A percentile compares a stretch with the other conserved stretches of the same genome.
Evolutionary conservation across 2,329 filamentous ascomycete species (phyloP).

Genomic region (Corinectria fuckeliana): DNA sequence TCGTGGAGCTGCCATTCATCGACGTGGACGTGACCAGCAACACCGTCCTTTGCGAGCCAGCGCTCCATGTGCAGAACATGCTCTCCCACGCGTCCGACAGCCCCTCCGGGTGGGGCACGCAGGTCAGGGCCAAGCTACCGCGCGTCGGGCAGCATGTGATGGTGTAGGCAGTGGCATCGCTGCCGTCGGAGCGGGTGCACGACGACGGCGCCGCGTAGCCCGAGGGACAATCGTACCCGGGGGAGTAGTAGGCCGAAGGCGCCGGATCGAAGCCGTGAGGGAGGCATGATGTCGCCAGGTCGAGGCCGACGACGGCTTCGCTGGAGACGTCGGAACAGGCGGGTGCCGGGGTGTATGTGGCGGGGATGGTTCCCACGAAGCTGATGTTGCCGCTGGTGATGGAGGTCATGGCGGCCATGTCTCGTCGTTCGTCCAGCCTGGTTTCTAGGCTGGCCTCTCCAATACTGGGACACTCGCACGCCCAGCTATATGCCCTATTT

Average conservation of each 20-base stretch:
- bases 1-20: slow-evolving; percentile 19
- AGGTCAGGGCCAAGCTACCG: slow-evolving; percentile 37
- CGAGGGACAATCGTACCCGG: slow-evolving; percentile 41
- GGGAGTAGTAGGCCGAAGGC: slow-evolving; percentile 41
- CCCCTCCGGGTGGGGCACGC: slow-evolving; percentile 36
- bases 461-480: neutral
- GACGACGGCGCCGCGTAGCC: slow-evolving; percentile 38
- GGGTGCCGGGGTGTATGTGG: slow-evolving; percentile 6
- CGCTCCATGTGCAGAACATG: slow-evolving; percentile 44
- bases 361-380: slow-evolving; percentile 28
- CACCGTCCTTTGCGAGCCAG: slow-evolving; percentile 30
- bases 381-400: neutral
- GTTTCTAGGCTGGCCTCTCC: neutral
- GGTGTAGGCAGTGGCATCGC: slow-evolving; percentile 38
- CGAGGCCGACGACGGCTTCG: slow-evolving; percentile 28
- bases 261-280: slow-evolving; percentile 38
- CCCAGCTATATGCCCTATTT: neutral
- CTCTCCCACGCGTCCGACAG: slow-evolving; percentile 33
- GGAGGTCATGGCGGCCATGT: slow-evolving; percentile 6
- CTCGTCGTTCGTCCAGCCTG: neutral
- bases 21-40: slow-evolving; percentile 37
- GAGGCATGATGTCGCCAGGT: slow-evolving; percentile 38
- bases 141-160: slow-evolving; percentile 45
- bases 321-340: slow-evolving; percentile 25
- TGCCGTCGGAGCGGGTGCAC: slow-evolving; percentile 38